phyloP scores from a whole-genome alignment of 306 rosid species.

The Lupinus albus region DNA sequence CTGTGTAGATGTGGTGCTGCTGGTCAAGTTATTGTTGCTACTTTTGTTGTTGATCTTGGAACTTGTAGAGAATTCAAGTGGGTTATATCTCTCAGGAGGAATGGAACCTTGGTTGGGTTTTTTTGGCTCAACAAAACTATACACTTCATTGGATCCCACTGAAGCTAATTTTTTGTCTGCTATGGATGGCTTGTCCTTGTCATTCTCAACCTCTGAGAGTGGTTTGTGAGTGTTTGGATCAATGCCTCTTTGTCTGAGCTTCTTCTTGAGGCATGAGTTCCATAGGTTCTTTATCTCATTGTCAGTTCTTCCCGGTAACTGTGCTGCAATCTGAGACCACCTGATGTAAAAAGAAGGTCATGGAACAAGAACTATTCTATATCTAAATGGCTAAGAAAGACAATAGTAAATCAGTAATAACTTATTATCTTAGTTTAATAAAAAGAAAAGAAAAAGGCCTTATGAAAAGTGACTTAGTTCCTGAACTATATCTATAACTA shows the following conservation, averaged over 20 bases:
- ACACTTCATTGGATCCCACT: conserved; percentile 56
- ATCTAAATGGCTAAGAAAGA: conserved; percentile 24
- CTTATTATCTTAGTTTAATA: background rate
- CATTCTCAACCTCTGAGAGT: conserved; percentile 58
- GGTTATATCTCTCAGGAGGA: conserved; percentile 44
- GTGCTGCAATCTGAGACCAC: conserved; percentile 98
- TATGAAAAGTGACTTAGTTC: background rate
- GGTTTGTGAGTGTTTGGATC: conserved; percentile 93
- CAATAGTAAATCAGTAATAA: background rate
- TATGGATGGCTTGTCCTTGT: conserved; percentile 46
- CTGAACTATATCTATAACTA: background rate
- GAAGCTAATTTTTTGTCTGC: conserved; percentile 50
- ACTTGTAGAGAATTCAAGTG: conserved; percentile 52
- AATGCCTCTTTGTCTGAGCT: conserved; percentile 85
- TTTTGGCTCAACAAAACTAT: conserved; percentile 41
- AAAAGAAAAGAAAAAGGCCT: background rate
- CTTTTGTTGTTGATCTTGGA: conserved; percentile 42
- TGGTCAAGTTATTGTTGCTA: conserved; percentile 42
- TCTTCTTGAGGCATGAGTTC: conserved; percentile 97
- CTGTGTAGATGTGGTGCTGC: conserved; percentile 49
- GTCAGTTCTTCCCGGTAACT: conserved; percentile 91
- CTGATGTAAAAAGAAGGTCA: conserved; percentile 45
- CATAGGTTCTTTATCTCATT: conserved; percentile 93
- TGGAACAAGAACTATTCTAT: background rate
- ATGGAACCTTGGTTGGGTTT: conserved; percentile 40